Base-by-base conservation (phyloP, 495 filamentous ascomycete species). In the Trypethelium eluteriae region DNA sequence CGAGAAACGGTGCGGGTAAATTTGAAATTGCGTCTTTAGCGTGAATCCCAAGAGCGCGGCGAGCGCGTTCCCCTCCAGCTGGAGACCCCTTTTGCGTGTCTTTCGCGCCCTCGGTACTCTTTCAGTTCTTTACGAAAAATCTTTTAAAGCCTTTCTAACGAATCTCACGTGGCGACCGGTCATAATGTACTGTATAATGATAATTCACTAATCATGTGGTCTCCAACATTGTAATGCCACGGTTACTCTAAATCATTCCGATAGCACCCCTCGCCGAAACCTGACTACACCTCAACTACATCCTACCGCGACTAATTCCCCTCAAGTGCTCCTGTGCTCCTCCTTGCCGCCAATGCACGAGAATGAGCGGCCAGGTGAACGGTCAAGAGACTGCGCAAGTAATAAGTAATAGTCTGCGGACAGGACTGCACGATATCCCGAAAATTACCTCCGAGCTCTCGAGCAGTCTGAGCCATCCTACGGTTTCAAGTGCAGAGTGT, bases 61-160 rank as follows among this genome's bases (percentile, higher is more conserved):
- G 25, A 16, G 53, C 53, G 53, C 53, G 53, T 59, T 36, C 53
- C 53, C 53, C 53, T 32, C 53, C 53, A 14, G 34, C n/a, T 59
- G 53, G 53, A 59, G 53, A 59, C 53, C 53, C 53, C 53, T 36
- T 35, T 35, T 34, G 14, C 53, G 11, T 36, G 25, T 59, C 32
- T 36, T 34, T 7, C 14, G 32, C 36, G 49, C 49, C 18, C 18
- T 53, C 18, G 49, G 53, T n/a, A 11, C 18, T 25, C 53, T 36
- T 59, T 36, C n/a, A 18, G 49, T n/a, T 18, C 49, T 53, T 25
- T 25, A 25, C 25, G 25, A 25, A 25, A 25, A 25, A 25, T 25
- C 25, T n/a, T 2, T 14, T 25, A 53, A 53, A 25, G 49, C 36
- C 5, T 59, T 59, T 59, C 3, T 36, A 59, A 36, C 32, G 53